A percentile compares a stretch with the other conserved stretches of the same genome.
Evolutionary conservation across 768 basidiomycete species (phyloP).

Genomic region (Auricularia sp.): DNA sequence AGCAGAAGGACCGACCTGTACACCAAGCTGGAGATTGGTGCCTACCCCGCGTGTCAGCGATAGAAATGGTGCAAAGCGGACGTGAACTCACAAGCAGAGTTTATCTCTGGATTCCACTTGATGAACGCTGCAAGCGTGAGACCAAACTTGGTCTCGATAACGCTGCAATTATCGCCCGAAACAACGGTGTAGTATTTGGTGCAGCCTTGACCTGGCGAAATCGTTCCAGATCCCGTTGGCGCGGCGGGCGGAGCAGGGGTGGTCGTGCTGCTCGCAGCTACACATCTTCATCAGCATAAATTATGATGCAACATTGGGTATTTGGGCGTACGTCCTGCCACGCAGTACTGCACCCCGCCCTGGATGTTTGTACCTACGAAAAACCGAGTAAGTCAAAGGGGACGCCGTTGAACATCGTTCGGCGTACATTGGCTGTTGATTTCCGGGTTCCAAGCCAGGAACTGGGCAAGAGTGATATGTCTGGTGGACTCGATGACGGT

Average conservation of each 20-base stretch:
- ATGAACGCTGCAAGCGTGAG: background rate
- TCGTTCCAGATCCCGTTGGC: background rate
- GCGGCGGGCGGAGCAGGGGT: background rate
- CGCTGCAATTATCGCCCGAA: background rate
- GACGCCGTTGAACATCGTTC: too few relatives aligned
- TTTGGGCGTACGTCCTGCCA: too few relatives aligned
- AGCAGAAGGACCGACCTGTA: background rate
- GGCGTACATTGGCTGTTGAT: too few relatives aligned
- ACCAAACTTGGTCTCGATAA: background rate
- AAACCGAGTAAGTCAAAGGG: background rate
- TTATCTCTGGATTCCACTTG: conserved; percentile 1
- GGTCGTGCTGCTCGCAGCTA: background rate
- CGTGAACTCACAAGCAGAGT: background rate
- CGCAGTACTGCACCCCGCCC: too few relatives aligned
- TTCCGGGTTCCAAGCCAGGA: too few relatives aligned
- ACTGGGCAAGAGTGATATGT: too few relatives aligned
- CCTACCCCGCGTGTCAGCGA: background rate
- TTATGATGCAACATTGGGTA: too few relatives aligned
- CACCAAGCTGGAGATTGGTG: background rate
- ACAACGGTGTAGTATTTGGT: background rate
- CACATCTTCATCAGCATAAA: too few relatives aligned
- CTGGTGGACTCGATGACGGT: too few relatives aligned
- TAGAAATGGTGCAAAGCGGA: background rate
- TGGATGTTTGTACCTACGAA: too few relatives aligned
- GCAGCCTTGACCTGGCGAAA: background rate